These are phyloP conservation scores for Thraustochytrium striatum DNA, from an alignment of 352 stramenopile species.

Conservation along the genomic window DNA sequence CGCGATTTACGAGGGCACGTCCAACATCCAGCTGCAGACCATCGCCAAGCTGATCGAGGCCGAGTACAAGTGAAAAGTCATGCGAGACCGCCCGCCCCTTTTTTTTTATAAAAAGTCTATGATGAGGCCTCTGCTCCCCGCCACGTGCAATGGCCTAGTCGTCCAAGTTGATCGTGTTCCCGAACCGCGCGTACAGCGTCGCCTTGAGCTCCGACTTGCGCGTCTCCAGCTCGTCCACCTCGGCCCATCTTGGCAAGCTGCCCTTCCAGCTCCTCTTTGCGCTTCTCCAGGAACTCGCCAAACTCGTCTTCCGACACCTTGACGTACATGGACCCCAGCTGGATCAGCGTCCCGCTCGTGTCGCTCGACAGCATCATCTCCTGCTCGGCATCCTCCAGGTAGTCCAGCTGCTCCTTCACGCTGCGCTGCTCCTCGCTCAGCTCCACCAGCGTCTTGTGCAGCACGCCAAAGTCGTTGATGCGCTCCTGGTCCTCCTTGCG, in stretches of 20 bases:
- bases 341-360: background rate
- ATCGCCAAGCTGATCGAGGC: constrained; percentile 83
- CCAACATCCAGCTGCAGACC: constrained; percentile 91
- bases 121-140: too few relatives aligned
- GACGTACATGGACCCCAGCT: constrained; percentile 31
- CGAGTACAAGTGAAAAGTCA: constrained; percentile 64
- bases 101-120: too few relatives aligned
- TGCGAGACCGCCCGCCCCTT: too few relatives aligned
- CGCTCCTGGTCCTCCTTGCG: constrained; percentile 36
- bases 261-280: background rate
- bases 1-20: constrained; percentile 94
- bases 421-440: background rate
- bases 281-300: constrained; percentile 40
- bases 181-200: constrained; percentile 40
- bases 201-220: constrained; percentile 38
- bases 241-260: constrained; percentile 9
- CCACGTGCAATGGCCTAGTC: constrained; percentile 5
- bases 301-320: constrained; percentile 35
- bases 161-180: constrained; percentile 35
- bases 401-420: constrained; percentile 16
- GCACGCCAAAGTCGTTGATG: constrained; percentile 46
- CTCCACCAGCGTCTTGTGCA: constrained; percentile 27
- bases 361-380: constrained; percentile 37
- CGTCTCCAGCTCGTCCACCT: background rate
- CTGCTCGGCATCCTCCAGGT: constrained; percentile 42